phyloP scores from a whole-genome alignment of 441 rosid species.

The Croton setiger region DNA sequence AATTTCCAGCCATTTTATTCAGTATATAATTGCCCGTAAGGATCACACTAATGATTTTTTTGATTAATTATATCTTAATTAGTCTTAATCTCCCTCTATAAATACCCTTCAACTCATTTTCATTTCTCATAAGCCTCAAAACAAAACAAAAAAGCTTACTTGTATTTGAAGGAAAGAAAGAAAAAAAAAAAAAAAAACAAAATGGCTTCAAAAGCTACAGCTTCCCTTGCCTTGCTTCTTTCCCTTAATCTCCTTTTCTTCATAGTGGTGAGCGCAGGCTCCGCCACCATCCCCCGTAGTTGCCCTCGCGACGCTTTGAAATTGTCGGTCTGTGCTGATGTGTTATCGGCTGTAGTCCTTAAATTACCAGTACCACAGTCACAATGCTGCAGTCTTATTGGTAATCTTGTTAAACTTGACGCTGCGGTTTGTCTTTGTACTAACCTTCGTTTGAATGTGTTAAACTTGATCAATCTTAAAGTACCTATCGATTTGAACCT shows the following conservation, averaged over 20 bases:
- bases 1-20: neutral
- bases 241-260: neutral
- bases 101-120: neutral
- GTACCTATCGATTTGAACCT: neutral
- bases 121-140: neutral
- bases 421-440: conserved; percentile 58
- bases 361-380: neutral
- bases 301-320: conserved; percentile 50
- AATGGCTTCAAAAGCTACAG: conserved; percentile 5
- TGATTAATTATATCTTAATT: no score
- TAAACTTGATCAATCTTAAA: neutral
- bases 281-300: no score
- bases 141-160: neutral
- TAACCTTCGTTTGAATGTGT: neutral
- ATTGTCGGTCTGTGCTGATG: neutral
- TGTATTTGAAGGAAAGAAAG: neutral
- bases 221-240: conserved; percentile 8
- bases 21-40: neutral
- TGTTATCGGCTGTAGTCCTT: neutral
- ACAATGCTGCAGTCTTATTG: neutral
- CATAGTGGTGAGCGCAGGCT: neutral
- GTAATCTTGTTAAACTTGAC: neutral
- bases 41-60: neutral
- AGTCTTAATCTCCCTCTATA: neutral
- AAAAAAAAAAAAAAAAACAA: neutral